These are phyloP conservation scores for Pelargonium fulgidum DNA, from an alignment of 441 rosid species.

Conservation along the genomic window DNA sequence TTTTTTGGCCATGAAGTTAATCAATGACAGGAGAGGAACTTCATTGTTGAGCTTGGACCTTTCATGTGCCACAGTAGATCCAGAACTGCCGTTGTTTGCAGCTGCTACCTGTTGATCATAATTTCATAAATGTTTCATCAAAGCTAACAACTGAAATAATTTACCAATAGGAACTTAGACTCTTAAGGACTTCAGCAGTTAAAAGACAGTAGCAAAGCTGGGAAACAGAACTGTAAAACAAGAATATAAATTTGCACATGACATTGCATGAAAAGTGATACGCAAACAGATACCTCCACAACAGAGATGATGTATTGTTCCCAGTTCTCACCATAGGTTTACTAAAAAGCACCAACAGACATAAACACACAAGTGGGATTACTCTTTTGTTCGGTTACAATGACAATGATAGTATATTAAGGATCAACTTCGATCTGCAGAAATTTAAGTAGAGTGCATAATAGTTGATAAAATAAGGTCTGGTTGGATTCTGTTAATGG, in stretches of 20 bases:
- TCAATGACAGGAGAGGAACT: conserved; percentile 27
- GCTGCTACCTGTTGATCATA: conserved; percentile 39
- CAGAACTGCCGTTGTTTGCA: conserved; percentile 28
- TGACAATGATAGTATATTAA: not conserved
- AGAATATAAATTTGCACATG: not conserved
- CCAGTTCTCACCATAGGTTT: not conserved
- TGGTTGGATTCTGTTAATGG: too few species aligned
- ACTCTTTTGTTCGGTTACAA: not conserved
- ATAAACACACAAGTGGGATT: not conserved
- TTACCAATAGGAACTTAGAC: conserved; percentile 12
- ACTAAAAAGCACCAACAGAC: not conserved
- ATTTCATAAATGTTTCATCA: conserved; percentile 19
- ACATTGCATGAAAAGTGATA: not conserved
- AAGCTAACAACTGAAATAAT: conserved; percentile 17
- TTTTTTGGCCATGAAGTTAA: conserved; percentile 47
- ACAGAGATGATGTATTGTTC: not conserved
- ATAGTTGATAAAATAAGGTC: not conserved
- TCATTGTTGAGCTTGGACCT: conserved; percentile 16
- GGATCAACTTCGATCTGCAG: not conserved
- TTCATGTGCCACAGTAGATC: conserved; percentile 22
- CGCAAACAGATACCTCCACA: not conserved
- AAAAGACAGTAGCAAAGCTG: not conserved
- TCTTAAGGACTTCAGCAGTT: conserved; percentile 4
- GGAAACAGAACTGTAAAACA: not conserved
- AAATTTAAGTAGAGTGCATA: not conserved